Conservation (phyloP, 129 eudicot species). For the Artemisia argyi region DNA sequence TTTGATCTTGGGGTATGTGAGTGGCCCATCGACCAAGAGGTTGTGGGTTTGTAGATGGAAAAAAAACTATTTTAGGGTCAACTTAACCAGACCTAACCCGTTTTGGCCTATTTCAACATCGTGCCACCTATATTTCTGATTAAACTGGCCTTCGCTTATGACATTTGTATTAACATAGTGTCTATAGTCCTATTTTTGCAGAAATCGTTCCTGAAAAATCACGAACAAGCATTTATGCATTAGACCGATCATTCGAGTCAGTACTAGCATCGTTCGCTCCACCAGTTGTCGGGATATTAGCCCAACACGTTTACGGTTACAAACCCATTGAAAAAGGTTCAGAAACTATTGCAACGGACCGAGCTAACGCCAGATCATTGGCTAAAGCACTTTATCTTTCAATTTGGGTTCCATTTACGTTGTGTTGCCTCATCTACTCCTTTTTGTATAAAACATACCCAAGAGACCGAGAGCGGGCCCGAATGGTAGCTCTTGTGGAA, state of each 20-base stretch:
- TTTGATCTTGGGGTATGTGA: too few species aligned
- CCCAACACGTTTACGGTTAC: conserved; percentile 72
- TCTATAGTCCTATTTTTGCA: conserved; percentile 88
- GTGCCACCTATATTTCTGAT: conserved; percentile 3
- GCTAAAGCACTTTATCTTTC: conserved; percentile 77
- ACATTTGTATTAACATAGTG: conserved; percentile 26
- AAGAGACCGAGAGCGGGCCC: conserved; percentile 73
- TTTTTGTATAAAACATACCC: conserved; percentile 75
- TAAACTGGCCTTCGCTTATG: neutral
- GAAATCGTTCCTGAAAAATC: conserved; percentile 84
- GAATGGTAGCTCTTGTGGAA: conserved; percentile 69
- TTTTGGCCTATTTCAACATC: neutral
- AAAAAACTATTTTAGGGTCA: too few species aligned
- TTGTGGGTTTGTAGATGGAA: too few species aligned
- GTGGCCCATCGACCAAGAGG: too few species aligned
- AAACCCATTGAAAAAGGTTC: conserved; percentile 58
- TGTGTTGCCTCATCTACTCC: conserved; percentile 76
- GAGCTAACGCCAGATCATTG: conserved; percentile 69
- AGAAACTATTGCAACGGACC: conserved; percentile 52
- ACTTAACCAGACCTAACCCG: too few species aligned
- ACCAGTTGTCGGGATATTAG: conserved; percentile 70
- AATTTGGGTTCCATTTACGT: conserved; percentile 61
- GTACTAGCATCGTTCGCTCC: conserved; percentile 83
- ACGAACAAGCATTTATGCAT: conserved; percentile 72
- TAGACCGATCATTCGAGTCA: conserved; percentile 82